Evolutionary conservation across 208 protist species (phyloP), one percentile per base, ranked within the genome.

Genomic region (Leishmania turanica): DNA sequence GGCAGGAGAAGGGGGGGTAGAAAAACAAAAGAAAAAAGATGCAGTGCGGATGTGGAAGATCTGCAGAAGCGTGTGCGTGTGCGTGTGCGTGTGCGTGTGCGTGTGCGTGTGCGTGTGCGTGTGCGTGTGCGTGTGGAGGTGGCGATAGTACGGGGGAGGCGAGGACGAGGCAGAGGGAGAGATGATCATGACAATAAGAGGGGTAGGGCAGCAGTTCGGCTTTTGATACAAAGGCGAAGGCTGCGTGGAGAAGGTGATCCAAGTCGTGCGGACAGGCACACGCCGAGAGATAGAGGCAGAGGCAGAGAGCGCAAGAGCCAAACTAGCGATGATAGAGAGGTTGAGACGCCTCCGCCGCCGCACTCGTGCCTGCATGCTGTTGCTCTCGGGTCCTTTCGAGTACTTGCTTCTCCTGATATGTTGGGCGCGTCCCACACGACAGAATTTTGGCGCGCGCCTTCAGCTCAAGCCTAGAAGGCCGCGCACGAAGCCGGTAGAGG

Each of bases 401-500:
- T 24, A 40, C 31, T 54, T 73, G 69, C 69, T 31, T 73, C 42
- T 2, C 69, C 24, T 31, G 2, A 34, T 47, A 45, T 19, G 42
- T n/a, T 68, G 3, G 5, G 40, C 42, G 31, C 13, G 69, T 31
- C 27, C n/a, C 45, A 54, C 69, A 2, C 24, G 7, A 51, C 69
- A 7, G 3, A 34, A 27, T 15, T 47, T 64, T 9, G 31, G 40
- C 21, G 51, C 19, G 37, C 27, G 5, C 21, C 58, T 9, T 79
- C 54, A 85, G 53, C 45, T 85, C 11, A 85, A n/a, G 4, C 82
- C 82, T 51, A 85, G 45, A 1, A 85, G 72, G 6, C 77, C 79
- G 66, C 82, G 69, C 47, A 76, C 79, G 47, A 85, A 85, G 8
- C 82, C 82, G n/a, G 77, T 82, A 3, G 82, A 75, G 4, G 82